phyloP scores from a whole-genome alignment of 768 basidiomycete genomes.

The Lentinus tigrinus region DNA sequence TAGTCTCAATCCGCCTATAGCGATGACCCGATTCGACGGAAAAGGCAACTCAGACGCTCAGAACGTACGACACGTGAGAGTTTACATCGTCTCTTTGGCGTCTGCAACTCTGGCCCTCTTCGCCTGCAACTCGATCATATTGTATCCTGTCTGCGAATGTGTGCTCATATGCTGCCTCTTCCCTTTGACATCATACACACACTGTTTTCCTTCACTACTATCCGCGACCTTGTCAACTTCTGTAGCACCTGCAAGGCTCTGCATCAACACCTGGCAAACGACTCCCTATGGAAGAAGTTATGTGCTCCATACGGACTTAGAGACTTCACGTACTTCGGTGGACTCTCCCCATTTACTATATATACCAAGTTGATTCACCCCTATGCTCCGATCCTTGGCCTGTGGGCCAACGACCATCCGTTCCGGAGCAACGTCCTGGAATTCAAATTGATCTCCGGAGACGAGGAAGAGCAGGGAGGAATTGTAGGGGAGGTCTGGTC shows the following conservation, averaged over 20 bases:
- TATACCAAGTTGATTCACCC: slow-evolving; percentile 19
- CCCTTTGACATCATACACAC: slow-evolving; percentile 18
- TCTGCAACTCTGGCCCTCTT: too few relatives aligned
- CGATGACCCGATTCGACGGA: too few relatives aligned
- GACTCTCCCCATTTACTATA: slow-evolving; percentile 8
- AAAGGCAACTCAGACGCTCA: neutral
- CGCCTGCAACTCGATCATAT: too few relatives aligned
- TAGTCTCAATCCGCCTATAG: too few relatives aligned
- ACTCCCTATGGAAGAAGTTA: slow-evolving; percentile 13
- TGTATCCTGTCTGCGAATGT: too few relatives aligned
- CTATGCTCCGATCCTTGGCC: slow-evolving; percentile 17
- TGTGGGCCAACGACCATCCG: slow-evolving; percentile 23
- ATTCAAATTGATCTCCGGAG: slow-evolving; percentile 12
- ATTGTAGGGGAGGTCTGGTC: slow-evolving; percentile 21
- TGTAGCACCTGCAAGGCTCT: slow-evolving; percentile 15
- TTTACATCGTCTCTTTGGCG: neutral
- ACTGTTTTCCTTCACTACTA: slow-evolving; percentile 2
- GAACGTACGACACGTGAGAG: too few relatives aligned
- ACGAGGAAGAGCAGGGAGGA: slow-evolving; percentile 11
- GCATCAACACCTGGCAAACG: slow-evolving; percentile 6
- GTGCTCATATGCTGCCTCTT: neutral
- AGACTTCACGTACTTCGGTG: slow-evolving; percentile 2
- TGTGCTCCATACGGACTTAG: slow-evolving; percentile 14
- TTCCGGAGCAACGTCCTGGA: slow-evolving; percentile 22
- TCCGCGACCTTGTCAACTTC: slow-evolving; percentile 10